phyloP scores from a whole-genome alignment of 768 basidiomycete genomes.

The Cystofilobasidium capitatum region DNA sequence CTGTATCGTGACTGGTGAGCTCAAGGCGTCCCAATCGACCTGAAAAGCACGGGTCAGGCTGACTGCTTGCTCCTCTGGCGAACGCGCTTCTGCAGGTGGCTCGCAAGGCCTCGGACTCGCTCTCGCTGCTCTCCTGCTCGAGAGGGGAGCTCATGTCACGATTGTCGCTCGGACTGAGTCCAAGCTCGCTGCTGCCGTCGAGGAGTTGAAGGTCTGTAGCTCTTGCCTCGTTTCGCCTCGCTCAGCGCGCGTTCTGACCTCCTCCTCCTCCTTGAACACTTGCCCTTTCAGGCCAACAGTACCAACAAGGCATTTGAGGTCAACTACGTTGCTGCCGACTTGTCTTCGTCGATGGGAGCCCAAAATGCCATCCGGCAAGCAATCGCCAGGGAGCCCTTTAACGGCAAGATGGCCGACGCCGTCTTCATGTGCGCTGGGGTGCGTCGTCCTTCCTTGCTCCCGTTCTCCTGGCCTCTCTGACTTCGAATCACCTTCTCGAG shows the following conservation, averaged over 20 bases:
- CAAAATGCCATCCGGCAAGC: constrained; percentile 56
- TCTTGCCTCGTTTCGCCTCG: background rate
- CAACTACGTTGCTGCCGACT: constrained; percentile 55
- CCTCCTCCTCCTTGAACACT: background rate
- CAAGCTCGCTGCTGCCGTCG: constrained; percentile 54
- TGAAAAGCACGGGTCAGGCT: background rate
- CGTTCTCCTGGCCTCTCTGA: background rate
- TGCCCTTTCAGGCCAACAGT: constrained; percentile 46
- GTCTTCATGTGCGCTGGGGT: constrained; percentile 70
- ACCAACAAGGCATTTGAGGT: constrained; percentile 54
- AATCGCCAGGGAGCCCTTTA: constrained; percentile 44
- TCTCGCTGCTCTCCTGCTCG: constrained; percentile 56
- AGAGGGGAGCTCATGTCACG: constrained; percentile 67
- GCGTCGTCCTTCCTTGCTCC: background rate
- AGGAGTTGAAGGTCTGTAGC: constrained; percentile 53
- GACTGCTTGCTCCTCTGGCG: background rate
- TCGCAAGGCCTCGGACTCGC: constrained; percentile 70
- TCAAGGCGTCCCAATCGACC: background rate
- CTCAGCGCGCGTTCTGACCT: too few species aligned
- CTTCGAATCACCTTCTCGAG: background rate
- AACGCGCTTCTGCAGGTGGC: constrained; percentile 60
- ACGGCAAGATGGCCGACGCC: constrained; percentile 59
- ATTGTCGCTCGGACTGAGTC: constrained; percentile 69
- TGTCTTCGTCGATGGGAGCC: constrained; percentile 50
- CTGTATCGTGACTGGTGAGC: constrained; percentile 72